Conservation (phyloP, 1,284 basidiomycete species). For the Tilletia walkeri region DNA sequence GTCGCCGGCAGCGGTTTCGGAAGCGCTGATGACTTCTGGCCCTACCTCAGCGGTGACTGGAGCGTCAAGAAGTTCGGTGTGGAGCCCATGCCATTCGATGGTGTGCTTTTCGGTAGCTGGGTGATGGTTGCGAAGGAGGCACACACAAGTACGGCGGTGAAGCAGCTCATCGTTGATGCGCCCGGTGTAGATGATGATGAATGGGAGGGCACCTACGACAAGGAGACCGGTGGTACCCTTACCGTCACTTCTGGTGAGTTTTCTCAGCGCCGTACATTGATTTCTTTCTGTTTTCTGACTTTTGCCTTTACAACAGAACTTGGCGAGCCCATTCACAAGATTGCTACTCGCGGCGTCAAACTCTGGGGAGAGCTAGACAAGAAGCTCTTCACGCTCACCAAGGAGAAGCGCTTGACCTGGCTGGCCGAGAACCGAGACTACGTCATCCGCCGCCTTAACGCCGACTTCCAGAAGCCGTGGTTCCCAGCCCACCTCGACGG, state of each 20-base stretch:
- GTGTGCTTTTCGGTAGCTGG: conserved; percentile 85
- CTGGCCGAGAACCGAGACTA: conserved; percentile 81
- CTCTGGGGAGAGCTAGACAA: conserved; percentile 98
- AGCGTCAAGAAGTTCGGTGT: conserved; percentile 74
- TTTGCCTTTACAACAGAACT: conserved; percentile 64
- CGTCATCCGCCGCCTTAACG: conserved; percentile 87
- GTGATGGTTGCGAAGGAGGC: conserved; percentile 99
- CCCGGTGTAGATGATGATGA: conserved; percentile 83
- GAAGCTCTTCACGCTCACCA: conserved; percentile 79
- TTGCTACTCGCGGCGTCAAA: conserved; percentile 91
- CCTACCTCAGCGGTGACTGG: conserved; percentile 96
- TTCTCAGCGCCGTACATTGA: neutral
- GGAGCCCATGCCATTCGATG: conserved; percentile 99
- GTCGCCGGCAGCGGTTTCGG: conserved; percentile 97
- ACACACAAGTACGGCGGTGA: conserved; percentile 87
- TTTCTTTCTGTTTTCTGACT: neutral
- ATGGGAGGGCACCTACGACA: conserved; percentile 94
- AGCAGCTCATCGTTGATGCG: conserved; percentile 92
- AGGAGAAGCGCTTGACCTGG: conserved; percentile 90
- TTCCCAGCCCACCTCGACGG: conserved; percentile 58
- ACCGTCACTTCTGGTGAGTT: conserved; percentile 74
- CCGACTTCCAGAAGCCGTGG: conserved; percentile 79
- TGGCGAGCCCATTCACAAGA: conserved; percentile 98
- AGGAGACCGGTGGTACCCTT: conserved; percentile 90
- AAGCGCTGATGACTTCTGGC: conserved; percentile 91